Evolutionary conservation across 202 grass and related monocot genomes (phyloP).

Genomic region (Dendrocalamus latiflorus): DNA sequence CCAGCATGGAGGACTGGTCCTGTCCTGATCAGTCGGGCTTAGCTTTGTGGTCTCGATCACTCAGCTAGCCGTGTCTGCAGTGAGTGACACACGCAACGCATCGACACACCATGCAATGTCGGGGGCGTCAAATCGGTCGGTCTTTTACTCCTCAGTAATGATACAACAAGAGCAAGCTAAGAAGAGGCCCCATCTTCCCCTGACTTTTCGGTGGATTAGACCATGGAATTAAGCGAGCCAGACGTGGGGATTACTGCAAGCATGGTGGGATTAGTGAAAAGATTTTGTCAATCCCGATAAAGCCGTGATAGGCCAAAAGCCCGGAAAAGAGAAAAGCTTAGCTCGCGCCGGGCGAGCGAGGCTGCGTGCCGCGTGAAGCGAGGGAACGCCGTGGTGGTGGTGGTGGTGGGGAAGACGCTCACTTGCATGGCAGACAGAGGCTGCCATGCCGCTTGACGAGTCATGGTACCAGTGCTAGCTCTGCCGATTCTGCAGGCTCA

Average conservation of each 20-base stretch:
- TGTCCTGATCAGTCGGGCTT: background rate
- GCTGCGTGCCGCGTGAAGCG: background rate
- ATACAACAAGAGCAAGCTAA: background rate
- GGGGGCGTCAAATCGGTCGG: slow-evolving; percentile 39
- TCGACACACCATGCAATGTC: slow-evolving; percentile 33
- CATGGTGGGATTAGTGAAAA: slow-evolving; percentile 16
- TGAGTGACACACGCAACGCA: background rate
- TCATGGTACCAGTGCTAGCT: background rate
- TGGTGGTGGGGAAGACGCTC: background rate
- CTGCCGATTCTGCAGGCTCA: background rate
- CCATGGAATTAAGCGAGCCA: background rate
- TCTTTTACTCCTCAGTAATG: slow-evolving; percentile 38
- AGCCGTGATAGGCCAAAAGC: slow-evolving; percentile 25
- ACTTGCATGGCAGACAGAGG: no score
- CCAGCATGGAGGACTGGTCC: background rate
- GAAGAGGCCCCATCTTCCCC: background rate
- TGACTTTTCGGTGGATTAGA: slow-evolving; percentile 8
- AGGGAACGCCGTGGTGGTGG: background rate
- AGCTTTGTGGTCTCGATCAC: background rate
- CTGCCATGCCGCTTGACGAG: background rate
- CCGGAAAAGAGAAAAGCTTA: slow-evolving; percentile 23
- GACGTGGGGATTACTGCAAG: background rate
- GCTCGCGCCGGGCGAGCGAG: background rate
- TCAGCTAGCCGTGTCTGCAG: no score
- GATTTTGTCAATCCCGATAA: slow-evolving; percentile 32